phyloP scores from a whole-genome alignment of 208 protist genomes.

The Crithidia acanthocephali region DNA sequence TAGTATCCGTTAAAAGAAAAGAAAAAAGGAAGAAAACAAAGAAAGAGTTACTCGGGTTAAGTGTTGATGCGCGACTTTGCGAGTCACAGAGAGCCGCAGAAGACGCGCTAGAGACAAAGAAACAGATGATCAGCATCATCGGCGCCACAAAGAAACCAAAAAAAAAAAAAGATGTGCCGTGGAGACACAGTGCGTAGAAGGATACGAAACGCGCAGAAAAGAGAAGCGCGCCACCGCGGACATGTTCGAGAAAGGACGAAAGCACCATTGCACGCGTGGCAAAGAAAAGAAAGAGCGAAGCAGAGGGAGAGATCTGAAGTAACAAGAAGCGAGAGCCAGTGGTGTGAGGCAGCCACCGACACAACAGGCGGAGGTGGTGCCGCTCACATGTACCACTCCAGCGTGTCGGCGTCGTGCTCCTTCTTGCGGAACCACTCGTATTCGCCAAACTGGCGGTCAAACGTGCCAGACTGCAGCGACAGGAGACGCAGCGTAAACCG shows the following conservation, averaged over 20 bases:
- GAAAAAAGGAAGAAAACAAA: too few species aligned
- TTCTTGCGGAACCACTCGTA: conserved; percentile 96
- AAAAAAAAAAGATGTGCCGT: conserved; percentile 1
- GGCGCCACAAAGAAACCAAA: not conserved
- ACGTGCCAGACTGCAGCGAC: conserved; percentile 91
- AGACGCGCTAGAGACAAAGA: too few species aligned
- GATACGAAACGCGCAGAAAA: too few species aligned
- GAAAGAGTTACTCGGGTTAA: too few species aligned
- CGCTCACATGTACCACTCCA: conserved; percentile 90
- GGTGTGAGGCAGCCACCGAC: not conserved
- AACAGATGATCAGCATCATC: not conserved
- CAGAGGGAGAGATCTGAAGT: not conserved
- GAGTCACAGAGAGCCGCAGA: too few species aligned
- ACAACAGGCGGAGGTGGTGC: not conserved
- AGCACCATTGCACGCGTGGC: too few species aligned
- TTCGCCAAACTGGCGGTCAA: conserved; percentile 93
- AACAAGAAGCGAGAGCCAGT: not conserved
- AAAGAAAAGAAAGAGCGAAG: too few species aligned
- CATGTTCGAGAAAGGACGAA: too few species aligned
- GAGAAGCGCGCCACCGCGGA: too few species aligned
- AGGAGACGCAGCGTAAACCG: conserved; percentile 91
- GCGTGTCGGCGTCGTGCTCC: conserved; percentile 89
- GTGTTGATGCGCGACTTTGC: too few species aligned
- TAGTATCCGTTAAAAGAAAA: too few species aligned
- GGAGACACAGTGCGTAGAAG: too few species aligned